Evolutionary conservation across 2,329 filamentous ascomycete genomes (phyloP), one percentile per base, ranked within the genome.

Genomic region (Apiospora aurea): DNA sequence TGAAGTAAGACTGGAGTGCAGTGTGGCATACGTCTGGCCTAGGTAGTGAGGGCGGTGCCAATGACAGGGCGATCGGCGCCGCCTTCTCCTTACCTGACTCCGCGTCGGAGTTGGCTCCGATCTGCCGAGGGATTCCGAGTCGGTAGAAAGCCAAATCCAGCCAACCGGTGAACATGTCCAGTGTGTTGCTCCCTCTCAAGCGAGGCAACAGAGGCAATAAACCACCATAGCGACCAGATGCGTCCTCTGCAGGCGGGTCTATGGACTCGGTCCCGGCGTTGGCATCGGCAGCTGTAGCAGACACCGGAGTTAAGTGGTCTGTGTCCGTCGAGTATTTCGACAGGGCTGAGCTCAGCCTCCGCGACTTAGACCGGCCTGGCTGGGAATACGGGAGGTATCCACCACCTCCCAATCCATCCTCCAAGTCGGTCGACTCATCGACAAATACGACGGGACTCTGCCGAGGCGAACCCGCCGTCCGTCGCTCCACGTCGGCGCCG

Each of bases 181-280:
- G 24, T 26, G 71, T 71, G 8, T 67, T 69, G 66, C 44, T 73
- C 1, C 70, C 70, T n/a, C 57, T 29, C 2, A 57, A 29, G 8
- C 66, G 72, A 6, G 66, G 64, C 26, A 73, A 6, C n/a, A 73
- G 46, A 10, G 70, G 72, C 43, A 71, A 18, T 38, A 64, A 79
- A 0, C 81, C 82, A 6, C 73, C 83, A 69, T 81, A 83, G 6
- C 68, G 68, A 5, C 49, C 68, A 0, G 68, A 51, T 1, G 68
- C 68, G 4, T 57, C 68, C 38, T 71, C 71, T 2, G 72, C 61
- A 4, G 49, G 66, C 26, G 61, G 71, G 18, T 70, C 61, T 13
- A 70, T 51, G 43, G 26, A n/a, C 21, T 72, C 71, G 16, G 61
- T 43, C 24, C 70, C 71, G 53, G 38, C 29, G 38, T 67, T 29